Percentiles rank a stretch among this genome's conserved stretches.
phyloP scores from a whole-genome alignment of 495 filamentous ascomycete genomes.

The Trichoderma reesei region DNA sequence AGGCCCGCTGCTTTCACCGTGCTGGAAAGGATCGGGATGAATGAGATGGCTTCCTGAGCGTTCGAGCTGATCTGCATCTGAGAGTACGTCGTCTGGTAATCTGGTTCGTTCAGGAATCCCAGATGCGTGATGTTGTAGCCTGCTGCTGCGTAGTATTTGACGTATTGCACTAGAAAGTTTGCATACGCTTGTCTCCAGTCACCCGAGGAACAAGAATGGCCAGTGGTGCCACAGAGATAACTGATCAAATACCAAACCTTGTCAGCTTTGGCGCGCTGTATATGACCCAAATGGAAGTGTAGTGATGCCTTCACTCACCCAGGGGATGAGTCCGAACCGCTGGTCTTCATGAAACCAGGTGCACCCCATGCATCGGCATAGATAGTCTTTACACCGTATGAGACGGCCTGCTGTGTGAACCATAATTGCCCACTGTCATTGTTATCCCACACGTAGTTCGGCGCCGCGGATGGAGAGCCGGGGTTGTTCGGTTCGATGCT shows the following conservation, averaged over 20 bases:
- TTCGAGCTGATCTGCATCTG: conserved; percentile 32
- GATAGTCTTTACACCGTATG: conserved; percentile 32
- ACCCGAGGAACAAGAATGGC: conserved; percentile 32
- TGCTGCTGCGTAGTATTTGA: conserved; percentile 34
- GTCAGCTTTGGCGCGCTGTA: not conserved
- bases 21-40: conserved; percentile 31
- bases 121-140: conserved; percentile 41
- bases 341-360: conserved; percentile 51
- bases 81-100: conserved; percentile 36
- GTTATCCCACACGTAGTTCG: conserved; percentile 36
- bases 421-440: conserved; percentile 41
- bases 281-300: not conserved
- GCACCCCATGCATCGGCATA: conserved; percentile 49
- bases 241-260: not conserved
- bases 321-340: conserved; percentile 29
- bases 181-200: conserved; percentile 49
- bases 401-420: conserved; percentile 37
- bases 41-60: conserved; percentile 39
- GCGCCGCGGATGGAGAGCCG: conserved; percentile 22
- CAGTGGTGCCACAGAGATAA: conserved; percentile 38
- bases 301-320: conserved; percentile 20
- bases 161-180: conserved; percentile 44
- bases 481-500: conserved; percentile 35
- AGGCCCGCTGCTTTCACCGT: conserved; percentile 31
- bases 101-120: conserved; percentile 51